phyloP scores from a whole-genome alignment of 495 filamentous ascomycete species.

The Articulospora tetracladia region DNA sequence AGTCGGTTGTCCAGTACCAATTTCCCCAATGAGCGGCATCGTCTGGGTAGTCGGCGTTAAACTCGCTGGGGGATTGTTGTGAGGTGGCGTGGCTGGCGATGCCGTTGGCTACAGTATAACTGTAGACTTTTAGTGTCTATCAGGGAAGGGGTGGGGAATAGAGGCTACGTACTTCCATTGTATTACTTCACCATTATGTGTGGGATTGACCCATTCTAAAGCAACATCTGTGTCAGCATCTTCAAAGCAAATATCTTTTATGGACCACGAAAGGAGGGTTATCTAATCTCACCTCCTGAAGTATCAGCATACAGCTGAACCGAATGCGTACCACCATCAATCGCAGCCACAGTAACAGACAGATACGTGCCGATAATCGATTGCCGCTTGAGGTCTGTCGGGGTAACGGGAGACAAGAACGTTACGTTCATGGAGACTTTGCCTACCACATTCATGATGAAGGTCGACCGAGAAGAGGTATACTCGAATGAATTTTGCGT shows the following conservation, averaged over 20 bases:
- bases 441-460: slow-evolving; percentile 69
- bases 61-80: slow-evolving; percentile 35
- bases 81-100: slow-evolving; percentile 52
- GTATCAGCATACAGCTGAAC: slow-evolving; percentile 84
- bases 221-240: slow-evolving; percentile 40
- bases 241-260: slow-evolving; percentile 42
- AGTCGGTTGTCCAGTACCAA: slow-evolving; percentile 62
- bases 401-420: slow-evolving; percentile 86
- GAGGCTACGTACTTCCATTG: slow-evolving; percentile 17
- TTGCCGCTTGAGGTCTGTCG: slow-evolving; percentile 79
- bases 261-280: too few relatives aligned
- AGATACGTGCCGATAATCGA: slow-evolving; percentile 87
- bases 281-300: slow-evolving; percentile 69
- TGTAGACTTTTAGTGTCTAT: slow-evolving; percentile 14
- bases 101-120: slow-evolving; percentile 30
- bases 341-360: slow-evolving; percentile 54
- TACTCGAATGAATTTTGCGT: slow-evolving; percentile 59
- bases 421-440: slow-evolving; percentile 69
- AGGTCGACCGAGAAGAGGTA: slow-evolving; percentile 82
- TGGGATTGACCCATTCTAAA: slow-evolving; percentile 27
- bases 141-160: not conserved
- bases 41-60: slow-evolving; percentile 61
- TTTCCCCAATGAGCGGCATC: slow-evolving; percentile 74
- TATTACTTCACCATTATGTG: slow-evolving; percentile 5
- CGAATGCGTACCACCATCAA: slow-evolving; percentile 54